Evolutionary conservation across 768 basidiomycete species (phyloP), one percentile per base, ranked within the genome.

Genomic region (Kwoniella sp.): DNA sequence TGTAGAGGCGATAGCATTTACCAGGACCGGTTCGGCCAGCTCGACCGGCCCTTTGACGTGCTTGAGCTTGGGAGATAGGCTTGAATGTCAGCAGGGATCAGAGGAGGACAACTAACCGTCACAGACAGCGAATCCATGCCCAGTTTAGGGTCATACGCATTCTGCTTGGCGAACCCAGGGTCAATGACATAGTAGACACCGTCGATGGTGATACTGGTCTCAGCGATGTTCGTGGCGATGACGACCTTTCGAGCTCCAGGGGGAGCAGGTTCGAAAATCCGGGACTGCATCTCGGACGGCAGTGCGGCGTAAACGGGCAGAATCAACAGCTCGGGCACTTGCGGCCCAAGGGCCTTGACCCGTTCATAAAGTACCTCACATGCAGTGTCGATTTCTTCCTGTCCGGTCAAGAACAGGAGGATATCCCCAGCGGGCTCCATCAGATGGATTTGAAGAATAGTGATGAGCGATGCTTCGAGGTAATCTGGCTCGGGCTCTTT

Each of bases 121-220:
- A 98, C 93, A 46, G 96, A 87, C 48, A 99, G 81, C 11, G 92
- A 96, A 77, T 99, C 95, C 95, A 99, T 98, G 60, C 92, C 95
- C 57, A 98, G 77, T 46, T 89, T 81, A 17, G 95, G 91, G 70
- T 99, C 95, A 71, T 95, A 99, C 1, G 92, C 93, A 69, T 96
- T 98, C 75, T 99, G 95, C 75, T 99, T 99, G 29, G 90, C 86
- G 77, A 99, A 98, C 11, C 95, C 95, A 1, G 95, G 93, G 70
- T 99, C 95, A 57, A 99, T 85, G 63, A 99, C 93, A 64, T 98
- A 99, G 79, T 96, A 98, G 71, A 99, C 95, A 26, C 92, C 95
- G 28, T 91, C 90, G 66, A 98, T 99, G 7, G 95, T 98, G 71
- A 99, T 79, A 76, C 89, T 91, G 10, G 95, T 98, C 78, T 99